Conservation (phyloP, 192 early-diverging fungal genomes). For the Entophlyctis luteolus region DNA sequence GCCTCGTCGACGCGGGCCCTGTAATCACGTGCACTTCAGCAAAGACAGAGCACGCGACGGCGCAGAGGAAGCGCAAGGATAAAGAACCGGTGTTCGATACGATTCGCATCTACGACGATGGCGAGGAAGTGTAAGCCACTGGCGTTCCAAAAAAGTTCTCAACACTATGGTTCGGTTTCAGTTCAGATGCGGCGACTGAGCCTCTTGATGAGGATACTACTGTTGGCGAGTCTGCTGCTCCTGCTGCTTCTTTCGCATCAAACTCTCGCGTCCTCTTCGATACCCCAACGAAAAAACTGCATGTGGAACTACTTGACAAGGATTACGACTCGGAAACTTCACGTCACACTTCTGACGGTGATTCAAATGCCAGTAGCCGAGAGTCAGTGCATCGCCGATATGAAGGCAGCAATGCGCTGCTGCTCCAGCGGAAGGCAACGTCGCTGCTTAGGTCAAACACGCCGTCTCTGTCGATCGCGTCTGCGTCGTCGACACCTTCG, state of each 20-base stretch:
- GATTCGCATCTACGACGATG: neutral
- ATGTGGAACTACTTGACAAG: too few species aligned
- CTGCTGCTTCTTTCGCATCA: neutral
- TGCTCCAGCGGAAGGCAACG: neutral
- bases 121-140: neutral
- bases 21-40: neutral
- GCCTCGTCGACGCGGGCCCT: neutral
- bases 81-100: too few species aligned
- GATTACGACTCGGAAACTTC: too few species aligned
- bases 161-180: neutral
- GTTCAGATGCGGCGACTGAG: neutral
- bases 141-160: neutral
- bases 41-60: neutral
- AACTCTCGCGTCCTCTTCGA: neutral
- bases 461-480: neutral
- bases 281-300: too few species aligned
- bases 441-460: neutral
- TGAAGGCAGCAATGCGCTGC: neutral
- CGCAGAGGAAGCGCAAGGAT: neutral
- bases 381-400: neutral
- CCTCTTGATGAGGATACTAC: neutral
- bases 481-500: neutral
- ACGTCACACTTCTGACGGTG: too few species aligned
- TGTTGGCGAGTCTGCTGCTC: neutral
- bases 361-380: neutral